Base-by-base conservation (phyloP, 352 stramenopile species). In the Phytophthora foliorum region DNA sequence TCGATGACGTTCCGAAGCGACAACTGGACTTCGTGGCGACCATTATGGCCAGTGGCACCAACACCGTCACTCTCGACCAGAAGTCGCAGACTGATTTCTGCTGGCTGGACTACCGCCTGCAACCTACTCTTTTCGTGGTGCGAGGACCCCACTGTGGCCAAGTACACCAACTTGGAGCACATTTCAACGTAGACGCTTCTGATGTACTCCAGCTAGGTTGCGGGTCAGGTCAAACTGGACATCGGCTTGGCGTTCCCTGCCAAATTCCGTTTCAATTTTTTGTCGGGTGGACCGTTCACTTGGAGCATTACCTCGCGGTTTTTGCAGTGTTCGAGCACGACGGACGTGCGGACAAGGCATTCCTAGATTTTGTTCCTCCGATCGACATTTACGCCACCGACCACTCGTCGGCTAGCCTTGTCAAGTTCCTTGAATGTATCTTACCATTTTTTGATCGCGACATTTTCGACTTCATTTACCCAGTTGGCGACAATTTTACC, bases 21-120 rank as follows among this genome's bases (percentile, higher is more conserved):
- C n/a, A n/a, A n/a, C n/a, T n/a, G n/a, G 31, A 67, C 50, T 60
- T 31, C 19, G 32, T 55, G 29, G 41, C 41, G 14, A 56, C 42
- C 4, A 46, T 61, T 29, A 27, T 29, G 49, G 25, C 24, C 42
- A 67, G 59, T 6, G 31, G 17, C n/a, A 38, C 48, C 25, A 32
- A n/a, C 38, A 27, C 25, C 2, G 49, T 56, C 21, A 41, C 13
- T 13, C 4, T 50, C 32, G 45, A 64, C 41, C 48, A 55, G 36
- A 53, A 59, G 32, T n/a, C 10, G 24, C 48, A 66, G 49, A 59
- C 48, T 6, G 2, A 54, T 3, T 66, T 41, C 58, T n/a, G 25
- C 11, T 66, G 58, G 48, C 19, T 66, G 7, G 58, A 66, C 34
- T 49, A 65, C 58, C 38, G 31, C 10, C 7, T 41, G 34, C 34